Conservation (phyloP, 2,329 filamentous ascomycete genomes). For the Fusarium brachygibbosum region DNA sequence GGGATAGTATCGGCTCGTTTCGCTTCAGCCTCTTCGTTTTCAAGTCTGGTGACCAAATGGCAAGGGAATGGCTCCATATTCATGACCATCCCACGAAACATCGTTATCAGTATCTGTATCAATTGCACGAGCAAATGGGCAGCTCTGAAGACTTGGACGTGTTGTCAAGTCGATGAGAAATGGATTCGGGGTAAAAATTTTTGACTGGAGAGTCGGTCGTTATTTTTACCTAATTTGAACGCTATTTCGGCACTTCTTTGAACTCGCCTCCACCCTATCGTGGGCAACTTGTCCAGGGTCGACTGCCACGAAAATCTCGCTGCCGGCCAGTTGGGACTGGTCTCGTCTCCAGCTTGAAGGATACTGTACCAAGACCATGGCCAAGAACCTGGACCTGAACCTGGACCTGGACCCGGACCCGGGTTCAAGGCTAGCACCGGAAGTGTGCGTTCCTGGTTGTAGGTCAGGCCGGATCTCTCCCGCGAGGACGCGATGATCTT, state of each 20-base stretch:
- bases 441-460: conserved; percentile 34
- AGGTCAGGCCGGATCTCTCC: conserved; percentile 21
- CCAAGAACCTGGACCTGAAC: neutral
- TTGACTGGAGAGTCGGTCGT: conserved; percentile 54
- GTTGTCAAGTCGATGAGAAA: conserved; percentile 52
- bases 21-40: conserved; percentile 37
- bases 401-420: conserved; percentile 9
- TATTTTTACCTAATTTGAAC: conserved; percentile 57
- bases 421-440: conserved; percentile 22
- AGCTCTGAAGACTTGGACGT: conserved; percentile 30
- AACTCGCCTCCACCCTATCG: conserved; percentile 46
- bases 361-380: conserved; percentile 9
- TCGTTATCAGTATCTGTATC: conserved; percentile 40
- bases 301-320: conserved; percentile 32
- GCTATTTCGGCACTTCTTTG: conserved; percentile 49
- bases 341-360: conserved; percentile 5
- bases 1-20: conserved; percentile 14
- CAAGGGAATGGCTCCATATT: conserved; percentile 42
- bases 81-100: conserved; percentile 43
- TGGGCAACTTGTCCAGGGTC: conserved; percentile 29
- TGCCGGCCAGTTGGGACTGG: conserved; percentile 25
- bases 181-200: conserved; percentile 53
- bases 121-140: conserved; percentile 46
- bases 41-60: conserved; percentile 47
- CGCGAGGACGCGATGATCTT: conserved; percentile 27